Base-by-base conservation (phyloP, 805 yeast genomes). In the Brettanomyces bruxellensis region DNA sequence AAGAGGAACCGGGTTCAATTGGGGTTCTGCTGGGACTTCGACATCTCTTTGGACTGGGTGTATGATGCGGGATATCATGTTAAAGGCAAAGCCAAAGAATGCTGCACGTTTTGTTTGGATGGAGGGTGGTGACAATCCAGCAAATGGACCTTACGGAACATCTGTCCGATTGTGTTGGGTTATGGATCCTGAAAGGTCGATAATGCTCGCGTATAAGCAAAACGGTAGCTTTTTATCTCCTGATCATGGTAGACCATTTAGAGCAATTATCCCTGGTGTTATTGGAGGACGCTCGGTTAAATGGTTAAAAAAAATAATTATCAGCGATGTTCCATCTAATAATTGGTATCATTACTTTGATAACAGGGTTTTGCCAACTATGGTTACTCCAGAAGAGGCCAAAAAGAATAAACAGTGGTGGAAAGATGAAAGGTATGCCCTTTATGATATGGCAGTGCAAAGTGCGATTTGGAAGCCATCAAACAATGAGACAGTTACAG, bases 271-370 rank as follows among this genome's bases (percentile, higher is more conserved):
- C 2, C 69, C 69, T 3, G 69, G 69, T n/a, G 61, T 64, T 25
- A 63, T 66, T 53, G 70, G 70, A 30, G 70, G 70, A 3, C 52
- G 69, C 22, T 60, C 66, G n/a, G 70, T 66, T 35, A 66, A 66
- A 46, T 66, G 69, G 69, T 48, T 66, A 18, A 59, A 54, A 39
- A 53, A 50, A 41, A 47, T 66, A 11, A 43, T 60, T 13, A 49
- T 66, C 22, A 51, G 64, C 12, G 67, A 62, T 24, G 43, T 25
- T 11, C 69, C 68, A 3, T 63, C 68, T 0, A 57, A 54, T 14
- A 65, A 66, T 45, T 65, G 65, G 64, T 66, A 66, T 45, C 70
- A 66, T 47, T 61, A 55, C 43, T 64, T 57, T 43, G 70, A 65
- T 47, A 66, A 66, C 45, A 56, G 61, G 43, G 69, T 66, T 3